Evolutionary conservation across 2,329 filamentous ascomycete genomes (phyloP), one percentile per base, ranked within the genome.

Genomic region (Anthostomella pinea): DNA sequence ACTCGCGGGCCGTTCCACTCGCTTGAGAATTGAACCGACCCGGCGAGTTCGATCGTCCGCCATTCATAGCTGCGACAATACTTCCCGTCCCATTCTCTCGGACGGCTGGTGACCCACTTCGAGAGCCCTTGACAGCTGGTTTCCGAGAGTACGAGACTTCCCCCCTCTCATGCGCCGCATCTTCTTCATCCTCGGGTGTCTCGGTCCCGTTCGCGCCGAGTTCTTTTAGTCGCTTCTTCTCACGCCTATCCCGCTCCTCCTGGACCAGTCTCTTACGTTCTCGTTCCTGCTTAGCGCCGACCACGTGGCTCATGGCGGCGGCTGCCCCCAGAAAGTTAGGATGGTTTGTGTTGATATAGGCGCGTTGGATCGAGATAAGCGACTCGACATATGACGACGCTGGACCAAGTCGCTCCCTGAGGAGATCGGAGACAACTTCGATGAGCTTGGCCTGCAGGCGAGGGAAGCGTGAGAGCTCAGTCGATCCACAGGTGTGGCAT

Each of bases 261-360:
- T 87, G 84, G 13, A 87, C 72, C 26, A 86, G 65, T 24, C 75
- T 78, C 62, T 88, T 90, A 63, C 88, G 84, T 65, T 98, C 91
- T 51, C 89, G 84, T 50, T 98, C 93, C 61, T 97, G 89, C 67
- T 93, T 95, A 59, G 85, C 91, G 58, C 81, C 87, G 43, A 98
- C 94, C 30, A 98, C 91, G 30, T 93, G 89, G 50, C 88, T 91
- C 93, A 98, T 98, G 45, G 93, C 93, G 22, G 90, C 91, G 15
- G 93, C 91, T 11, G 93, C 93, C 28, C 93, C 93, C 11, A 97
- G 79, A 70, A 98, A 98, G 65, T 98, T 98, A 31, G 93, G 93
- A 61, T 98, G 93, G 58, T 98, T 98, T 26, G 93, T 98, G 70
- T 98, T 98, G 68, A 98, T 97, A 66, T 98, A 98, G 14, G 93